Percentiles rank a stretch among this genome's conserved stretches.
phyloP scores from a whole-genome alignment of 306 rosid species.

The Cotoneaster glaucophyllus region DNA sequence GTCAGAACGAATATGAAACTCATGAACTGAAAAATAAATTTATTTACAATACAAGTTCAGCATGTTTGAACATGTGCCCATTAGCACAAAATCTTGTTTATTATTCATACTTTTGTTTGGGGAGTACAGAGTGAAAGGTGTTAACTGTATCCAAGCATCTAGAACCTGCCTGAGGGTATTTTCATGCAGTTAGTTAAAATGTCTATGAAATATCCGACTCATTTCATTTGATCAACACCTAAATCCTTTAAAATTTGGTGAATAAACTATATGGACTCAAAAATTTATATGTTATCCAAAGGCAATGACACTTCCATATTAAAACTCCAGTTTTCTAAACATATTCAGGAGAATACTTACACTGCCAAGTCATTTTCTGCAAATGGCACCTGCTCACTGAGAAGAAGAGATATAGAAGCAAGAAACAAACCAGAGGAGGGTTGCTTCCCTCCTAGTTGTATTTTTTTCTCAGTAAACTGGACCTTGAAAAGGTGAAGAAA shows the following conservation, averaged over 20 bases:
- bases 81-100: neutral
- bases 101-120: neutral
- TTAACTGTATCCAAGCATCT: neutral
- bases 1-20: neutral
- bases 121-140: neutral
- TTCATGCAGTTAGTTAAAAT: neutral
- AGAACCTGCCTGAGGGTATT: neutral
- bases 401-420: conserved; percentile 66
- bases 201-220: neutral
- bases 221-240: neutral
- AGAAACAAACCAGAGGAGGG: conserved; percentile 78
- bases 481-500: conserved; percentile 88
- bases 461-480: conserved; percentile 65
- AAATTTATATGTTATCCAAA: neutral
- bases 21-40: neutral
- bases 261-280: neutral
- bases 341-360: conserved; percentile 50
- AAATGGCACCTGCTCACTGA: conserved; percentile 81
- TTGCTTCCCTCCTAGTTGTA: conserved; percentile 84
- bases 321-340: conserved; percentile 5
- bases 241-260: neutral
- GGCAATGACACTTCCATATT: neutral
- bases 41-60: neutral
- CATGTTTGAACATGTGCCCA: neutral
- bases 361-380: conserved; percentile 50